Conservation (phyloP, 768 basidiomycete species). For the Podaxis pistillaris region DNA sequence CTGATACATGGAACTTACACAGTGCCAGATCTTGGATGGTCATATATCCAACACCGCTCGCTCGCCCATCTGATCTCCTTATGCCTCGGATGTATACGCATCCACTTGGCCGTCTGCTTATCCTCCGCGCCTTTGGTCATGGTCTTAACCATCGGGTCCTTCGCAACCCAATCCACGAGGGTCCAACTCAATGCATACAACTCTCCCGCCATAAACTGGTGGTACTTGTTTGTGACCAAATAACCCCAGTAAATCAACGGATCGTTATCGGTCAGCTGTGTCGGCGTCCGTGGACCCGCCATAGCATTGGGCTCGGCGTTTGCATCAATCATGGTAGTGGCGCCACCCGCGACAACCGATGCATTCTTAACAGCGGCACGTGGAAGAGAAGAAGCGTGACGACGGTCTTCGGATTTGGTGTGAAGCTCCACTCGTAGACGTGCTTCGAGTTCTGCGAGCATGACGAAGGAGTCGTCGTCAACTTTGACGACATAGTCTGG, state of each 20-base stretch:
- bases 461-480: slow-evolving; percentile 94
- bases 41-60: slow-evolving; percentile 97
- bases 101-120: slow-evolving; percentile 92
- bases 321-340: neutral
- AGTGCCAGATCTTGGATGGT: slow-evolving; percentile 92
- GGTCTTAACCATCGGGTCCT: slow-evolving; percentile 63
- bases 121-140: slow-evolving; percentile 85
- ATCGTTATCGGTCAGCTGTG: slow-evolving; percentile 37
- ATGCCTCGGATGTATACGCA: slow-evolving; percentile 79
- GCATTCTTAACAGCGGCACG: slow-evolving; percentile 2
- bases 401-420: slow-evolving; percentile 26
- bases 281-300: slow-evolving; percentile 11
- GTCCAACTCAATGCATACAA: slow-evolving; percentile 88
- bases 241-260: slow-evolving; percentile 88
- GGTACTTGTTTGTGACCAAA: slow-evolving; percentile 83
- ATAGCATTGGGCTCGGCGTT: slow-evolving; percentile 1
- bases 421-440: slow-evolving; percentile 79
- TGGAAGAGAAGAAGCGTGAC: neutral
- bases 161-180: slow-evolving; percentile 85
- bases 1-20: slow-evolving; percentile 55
- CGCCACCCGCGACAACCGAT: neutral
- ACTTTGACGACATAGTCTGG: slow-evolving; percentile 94
- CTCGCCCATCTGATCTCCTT: slow-evolving; percentile 83
- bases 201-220: slow-evolving; percentile 94
- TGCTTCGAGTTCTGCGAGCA: slow-evolving; percentile 93